A percentile compares a stretch with the other conserved stretches of the same genome.
Conservation (phyloP, 73 alveolate genomes). For the Breviolum minutum region DNA sequence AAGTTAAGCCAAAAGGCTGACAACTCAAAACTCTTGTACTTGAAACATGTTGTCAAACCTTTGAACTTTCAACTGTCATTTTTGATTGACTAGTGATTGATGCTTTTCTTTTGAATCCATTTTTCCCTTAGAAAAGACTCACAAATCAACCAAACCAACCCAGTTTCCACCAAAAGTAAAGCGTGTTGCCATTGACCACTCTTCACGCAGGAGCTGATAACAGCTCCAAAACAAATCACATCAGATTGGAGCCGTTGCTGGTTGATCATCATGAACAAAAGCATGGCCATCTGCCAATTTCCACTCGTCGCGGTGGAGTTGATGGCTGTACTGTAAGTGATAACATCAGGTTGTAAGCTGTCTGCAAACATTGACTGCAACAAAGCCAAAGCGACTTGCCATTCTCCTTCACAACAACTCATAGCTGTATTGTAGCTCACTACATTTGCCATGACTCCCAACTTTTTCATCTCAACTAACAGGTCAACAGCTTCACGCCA, state of each 20-base stretch:
- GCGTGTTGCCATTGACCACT: conserved; percentile 22
- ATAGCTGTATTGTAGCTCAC: conserved; percentile 39
- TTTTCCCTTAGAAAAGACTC: too few relatives aligned
- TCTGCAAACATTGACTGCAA: background rate
- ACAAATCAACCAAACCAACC: background rate
- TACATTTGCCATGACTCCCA: background rate
- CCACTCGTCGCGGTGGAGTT: background rate
- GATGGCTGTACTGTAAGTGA: conserved; percentile 36
- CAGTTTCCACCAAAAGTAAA: background rate
- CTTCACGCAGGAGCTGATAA: conserved; percentile 14
- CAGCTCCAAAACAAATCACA: background rate
- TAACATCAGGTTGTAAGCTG: background rate
- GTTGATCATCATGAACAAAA: background rate
- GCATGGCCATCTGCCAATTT: conserved; percentile 30
- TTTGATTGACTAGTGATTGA: too few relatives aligned
- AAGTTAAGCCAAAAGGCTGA: background rate
- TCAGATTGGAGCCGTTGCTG: background rate
- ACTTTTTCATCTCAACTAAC: background rate
- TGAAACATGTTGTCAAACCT: too few relatives aligned
- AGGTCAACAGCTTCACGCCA: conserved; percentile 12
- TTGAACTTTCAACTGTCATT: too few relatives aligned
- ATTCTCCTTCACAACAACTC: conserved; percentile 28
- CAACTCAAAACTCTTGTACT: too few relatives aligned
- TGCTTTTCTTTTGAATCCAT: too few relatives aligned
- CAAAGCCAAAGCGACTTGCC: conserved; percentile 18